phyloP scores from a whole-genome alignment of 176 grass and related monocot species.

The Ensete ventricosum region DNA sequence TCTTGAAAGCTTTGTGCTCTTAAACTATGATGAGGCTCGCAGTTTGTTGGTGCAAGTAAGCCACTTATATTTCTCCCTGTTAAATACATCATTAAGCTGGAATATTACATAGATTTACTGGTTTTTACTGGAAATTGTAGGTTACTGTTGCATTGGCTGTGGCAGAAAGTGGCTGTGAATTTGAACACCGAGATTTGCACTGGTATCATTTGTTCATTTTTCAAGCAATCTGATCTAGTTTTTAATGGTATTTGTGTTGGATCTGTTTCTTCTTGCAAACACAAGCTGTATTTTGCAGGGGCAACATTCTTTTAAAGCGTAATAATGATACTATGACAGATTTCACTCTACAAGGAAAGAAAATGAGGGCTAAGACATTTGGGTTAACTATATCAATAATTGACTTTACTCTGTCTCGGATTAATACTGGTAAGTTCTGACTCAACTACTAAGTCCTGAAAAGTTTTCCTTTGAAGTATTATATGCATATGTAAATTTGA shows the following conservation, averaged over 20 bases:
- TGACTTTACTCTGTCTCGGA: constrained; percentile 94
- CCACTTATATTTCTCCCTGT: constrained; percentile 9
- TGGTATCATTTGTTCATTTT: constrained; percentile 42
- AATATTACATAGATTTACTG: neutral
- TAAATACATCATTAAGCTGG: neutral
- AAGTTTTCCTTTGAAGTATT: neutral
- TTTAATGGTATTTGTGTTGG: constrained; percentile 8
- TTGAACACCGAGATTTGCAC: constrained; percentile 96
- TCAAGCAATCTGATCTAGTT: neutral
- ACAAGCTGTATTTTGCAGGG: constrained; percentile 42
- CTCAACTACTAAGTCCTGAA: neutral
- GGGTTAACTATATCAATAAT: constrained; percentile 70
- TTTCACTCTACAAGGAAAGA: constrained; percentile 56
- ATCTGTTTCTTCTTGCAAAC: constrained; percentile 2
- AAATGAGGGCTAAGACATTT: constrained; percentile 41
- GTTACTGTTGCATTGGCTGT: constrained; percentile 74
- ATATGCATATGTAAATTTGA: too few species aligned
- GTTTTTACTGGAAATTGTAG: constrained; percentile 24
- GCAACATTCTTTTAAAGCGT: constrained; percentile 80
- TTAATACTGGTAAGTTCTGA: constrained; percentile 49
- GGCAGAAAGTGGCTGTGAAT: constrained; percentile 74
- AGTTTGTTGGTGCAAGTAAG: constrained; percentile 83
- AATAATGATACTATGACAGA: constrained; percentile 36
- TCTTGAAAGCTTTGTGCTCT: constrained; percentile 65
- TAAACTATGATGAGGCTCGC: constrained; percentile 54